These are phyloP conservation scores for Clarkia xantiana DNA, from an alignment of 345 rosid genomes.

Conservation along the genomic window DNA sequence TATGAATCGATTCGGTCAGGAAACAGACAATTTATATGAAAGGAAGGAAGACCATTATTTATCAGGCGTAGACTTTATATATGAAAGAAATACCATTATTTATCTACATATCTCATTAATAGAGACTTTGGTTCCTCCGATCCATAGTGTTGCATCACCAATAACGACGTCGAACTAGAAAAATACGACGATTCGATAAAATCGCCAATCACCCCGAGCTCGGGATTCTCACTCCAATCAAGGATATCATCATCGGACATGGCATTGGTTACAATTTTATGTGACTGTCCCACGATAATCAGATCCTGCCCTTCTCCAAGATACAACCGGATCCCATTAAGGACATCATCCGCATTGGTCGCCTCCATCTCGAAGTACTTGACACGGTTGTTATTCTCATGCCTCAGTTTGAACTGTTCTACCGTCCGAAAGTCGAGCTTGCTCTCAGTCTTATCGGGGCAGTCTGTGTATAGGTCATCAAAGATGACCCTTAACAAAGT, in stretches of 20 bases:
- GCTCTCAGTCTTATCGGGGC: slow-evolving; percentile 4
- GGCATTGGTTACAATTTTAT: slow-evolving; percentile 2
- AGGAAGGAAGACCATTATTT: too few relatives aligned
- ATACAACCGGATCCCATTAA: background rate
- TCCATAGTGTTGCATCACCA: slow-evolving; percentile 9
- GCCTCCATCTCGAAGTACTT: background rate
- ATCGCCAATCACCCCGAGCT: slow-evolving; percentile 14
- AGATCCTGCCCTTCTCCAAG: slow-evolving; percentile 10
- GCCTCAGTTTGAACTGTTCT: slow-evolving; percentile 17
- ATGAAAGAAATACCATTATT: too few relatives aligned
- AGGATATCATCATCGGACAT: background rate
- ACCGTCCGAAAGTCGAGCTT: slow-evolving; percentile 20
- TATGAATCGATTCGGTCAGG: too few relatives aligned
- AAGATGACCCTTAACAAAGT: slow-evolving; percentile 15
- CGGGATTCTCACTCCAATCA: slow-evolving; percentile 10
- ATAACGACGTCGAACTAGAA: slow-evolving; percentile 3
- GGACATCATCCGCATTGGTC: background rate
- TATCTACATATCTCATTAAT: background rate
- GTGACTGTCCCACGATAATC: slow-evolving; percentile 14
- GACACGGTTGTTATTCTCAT: background rate
- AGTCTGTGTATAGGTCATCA: slow-evolving; percentile 5
- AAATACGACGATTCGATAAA: slow-evolving; percentile 7
- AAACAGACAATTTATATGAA: too few relatives aligned
- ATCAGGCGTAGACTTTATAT: too few relatives aligned
- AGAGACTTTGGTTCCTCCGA: background rate